phyloP scores from a whole-genome alignment of 1,284 basidiomycete genomes.

The Neolentinus lepideus region DNA sequence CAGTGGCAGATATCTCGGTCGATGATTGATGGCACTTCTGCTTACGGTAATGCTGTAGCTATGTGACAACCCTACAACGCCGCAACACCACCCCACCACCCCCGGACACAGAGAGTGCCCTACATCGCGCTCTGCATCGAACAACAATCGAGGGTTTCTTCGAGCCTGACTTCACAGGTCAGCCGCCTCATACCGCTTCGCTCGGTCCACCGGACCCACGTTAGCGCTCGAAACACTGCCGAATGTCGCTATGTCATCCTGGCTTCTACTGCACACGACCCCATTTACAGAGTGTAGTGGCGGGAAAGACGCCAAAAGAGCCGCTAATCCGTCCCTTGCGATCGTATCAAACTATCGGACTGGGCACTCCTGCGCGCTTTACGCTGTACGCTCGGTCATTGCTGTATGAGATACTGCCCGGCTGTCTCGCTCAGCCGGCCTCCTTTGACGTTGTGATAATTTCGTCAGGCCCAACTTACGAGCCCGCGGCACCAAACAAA shows the following conservation, averaged over 20 bases:
- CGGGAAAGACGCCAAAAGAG: no score
- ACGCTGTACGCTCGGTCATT: not conserved
- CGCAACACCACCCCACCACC: not conserved
- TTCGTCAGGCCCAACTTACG: not conserved
- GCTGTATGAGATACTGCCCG: not conserved
- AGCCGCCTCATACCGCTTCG: not conserved
- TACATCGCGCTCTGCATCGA: not conserved
- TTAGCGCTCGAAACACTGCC: not conserved
- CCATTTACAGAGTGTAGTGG: no score
- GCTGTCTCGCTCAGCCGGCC: not conserved
- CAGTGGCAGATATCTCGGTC: no score
- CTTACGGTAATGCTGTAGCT: not conserved
- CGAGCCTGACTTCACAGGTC: not conserved
- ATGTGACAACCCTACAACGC: not conserved
- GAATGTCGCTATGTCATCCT: not conserved
- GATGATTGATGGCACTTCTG: not conserved
- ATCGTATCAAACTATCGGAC: not conserved
- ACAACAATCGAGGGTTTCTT: not conserved
- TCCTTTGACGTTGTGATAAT: not conserved
- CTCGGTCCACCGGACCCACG: not conserved
- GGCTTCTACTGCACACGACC: not conserved
- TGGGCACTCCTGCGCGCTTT: not conserved
- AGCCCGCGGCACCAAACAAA: not conserved
- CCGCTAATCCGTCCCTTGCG: no score
- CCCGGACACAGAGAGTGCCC: not conserved